Percentiles rank a stretch among this genome's conserved stretches.
phyloP scores from a whole-genome alignment of 495 filamentous ascomycete species.

The Neurospora sp. region DNA sequence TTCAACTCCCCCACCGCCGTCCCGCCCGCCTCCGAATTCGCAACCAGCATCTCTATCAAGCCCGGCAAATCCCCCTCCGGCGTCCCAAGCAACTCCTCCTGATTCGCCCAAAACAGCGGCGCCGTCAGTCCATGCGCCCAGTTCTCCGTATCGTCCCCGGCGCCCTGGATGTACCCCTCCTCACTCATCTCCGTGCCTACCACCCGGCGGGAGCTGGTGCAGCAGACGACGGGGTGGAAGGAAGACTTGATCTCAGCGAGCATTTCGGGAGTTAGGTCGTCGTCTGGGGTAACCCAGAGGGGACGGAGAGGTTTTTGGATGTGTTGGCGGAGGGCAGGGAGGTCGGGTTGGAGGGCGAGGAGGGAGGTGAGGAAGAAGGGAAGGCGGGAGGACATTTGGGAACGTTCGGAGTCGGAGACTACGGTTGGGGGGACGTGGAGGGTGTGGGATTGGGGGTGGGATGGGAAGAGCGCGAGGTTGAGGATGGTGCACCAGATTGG shows the following conservation, averaged over 20 bases:
- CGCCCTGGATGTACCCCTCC: slow-evolving; percentile 85
- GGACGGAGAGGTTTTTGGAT: slow-evolving; percentile 52
- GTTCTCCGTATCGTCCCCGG: slow-evolving; percentile 83
- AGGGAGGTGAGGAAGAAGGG: slow-evolving; percentile 56
- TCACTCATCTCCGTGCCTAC: slow-evolving; percentile 53
- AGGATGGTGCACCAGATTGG: slow-evolving; percentile 87
- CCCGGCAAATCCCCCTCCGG: slow-evolving; percentile 54
- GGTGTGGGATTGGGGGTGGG: slow-evolving; percentile 25
- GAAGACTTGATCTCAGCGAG: slow-evolving; percentile 32
- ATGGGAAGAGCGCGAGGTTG: slow-evolving; percentile 70
- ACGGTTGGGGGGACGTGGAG: slow-evolving; percentile 57
- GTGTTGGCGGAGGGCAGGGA: slow-evolving; percentile 19
- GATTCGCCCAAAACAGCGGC: slow-evolving; percentile 65
- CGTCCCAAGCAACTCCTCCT: slow-evolving; percentile 42
- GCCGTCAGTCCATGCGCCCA: slow-evolving; percentile 78
- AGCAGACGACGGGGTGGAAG: slow-evolving; percentile 67
- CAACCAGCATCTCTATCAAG: slow-evolving; percentile 49
- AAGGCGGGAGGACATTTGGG: slow-evolving; percentile 64
- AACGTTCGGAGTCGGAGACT: slow-evolving; percentile 63
- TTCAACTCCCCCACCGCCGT: slow-evolving; percentile 22
- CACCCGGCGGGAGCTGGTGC: slow-evolving; percentile 63
- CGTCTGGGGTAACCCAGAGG: slow-evolving; percentile 48
- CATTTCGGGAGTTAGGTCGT: slow-evolving; percentile 4
- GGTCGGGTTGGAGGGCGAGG: slow-evolving; percentile 27
- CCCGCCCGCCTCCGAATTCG: slow-evolving; percentile 4